A percentile compares a stretch with the other conserved stretches of the same genome.
phyloP scores from a whole-genome alignment of 768 basidiomycete genomes.

The Hericium erinaceus region DNA sequence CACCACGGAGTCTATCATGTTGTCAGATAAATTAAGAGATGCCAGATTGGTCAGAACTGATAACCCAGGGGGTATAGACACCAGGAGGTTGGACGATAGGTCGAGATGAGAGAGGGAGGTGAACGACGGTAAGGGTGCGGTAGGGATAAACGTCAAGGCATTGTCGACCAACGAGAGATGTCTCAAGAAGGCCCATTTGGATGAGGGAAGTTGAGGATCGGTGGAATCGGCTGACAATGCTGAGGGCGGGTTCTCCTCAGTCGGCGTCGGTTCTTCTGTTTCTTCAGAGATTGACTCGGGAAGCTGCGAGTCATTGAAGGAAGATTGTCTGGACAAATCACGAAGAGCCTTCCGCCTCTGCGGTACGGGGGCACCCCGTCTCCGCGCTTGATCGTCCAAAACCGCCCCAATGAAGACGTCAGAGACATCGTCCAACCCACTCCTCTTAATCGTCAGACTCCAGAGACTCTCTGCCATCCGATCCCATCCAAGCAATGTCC shows the following conservation, averaged over 20 bases:
- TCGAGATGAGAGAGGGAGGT: conserved; percentile 76
- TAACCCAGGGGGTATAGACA: conserved; percentile 77
- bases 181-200: conserved; percentile 70
- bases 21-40: conserved; percentile 92
- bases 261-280: conserved; percentile 22
- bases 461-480: conserved; percentile 57
- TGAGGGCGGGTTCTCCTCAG: conserved; percentile 13
- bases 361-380: conserved; percentile 43
- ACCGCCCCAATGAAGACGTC: conserved; percentile 73
- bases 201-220: conserved; percentile 37
- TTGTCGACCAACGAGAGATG: conserved; percentile 76
- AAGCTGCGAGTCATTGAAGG: conserved; percentile 40
- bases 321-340: conserved; percentile 30
- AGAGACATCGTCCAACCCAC: conserved; percentile 73
- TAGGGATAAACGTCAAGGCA: conserved; percentile 70
- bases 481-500: conserved; percentile 79
- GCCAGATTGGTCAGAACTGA: conserved; percentile 66
- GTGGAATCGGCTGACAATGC: conserved; percentile 13
- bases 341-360: conserved; percentile 33
- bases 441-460: conserved; percentile 67
- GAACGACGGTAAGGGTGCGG: conserved; percentile 54
- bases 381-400: conserved; percentile 60
- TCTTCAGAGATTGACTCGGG: conserved; percentile 53
- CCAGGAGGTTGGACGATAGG: conserved; percentile 83
- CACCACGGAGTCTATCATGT: conserved; percentile 94